These are phyloP conservation scores for Scalesia atractyloides DNA, from an alignment of 129 eudicot genomes.

Conservation along the genomic window DNA sequence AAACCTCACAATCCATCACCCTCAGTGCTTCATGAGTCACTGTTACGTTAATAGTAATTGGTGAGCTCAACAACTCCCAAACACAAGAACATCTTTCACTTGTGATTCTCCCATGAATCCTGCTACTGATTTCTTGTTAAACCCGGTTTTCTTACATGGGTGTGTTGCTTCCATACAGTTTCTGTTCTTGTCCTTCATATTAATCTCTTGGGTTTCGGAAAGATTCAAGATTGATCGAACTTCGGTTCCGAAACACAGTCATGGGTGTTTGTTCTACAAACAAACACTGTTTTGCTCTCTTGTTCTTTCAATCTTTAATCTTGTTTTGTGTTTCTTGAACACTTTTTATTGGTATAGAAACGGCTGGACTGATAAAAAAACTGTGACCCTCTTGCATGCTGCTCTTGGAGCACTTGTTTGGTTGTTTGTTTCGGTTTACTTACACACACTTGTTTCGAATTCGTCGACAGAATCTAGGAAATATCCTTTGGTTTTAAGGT, in stretches of 20 bases:
- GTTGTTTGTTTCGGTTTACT: constrained; percentile 47
- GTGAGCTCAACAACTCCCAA: constrained; percentile 11
- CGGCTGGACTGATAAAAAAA: constrained; percentile 77
- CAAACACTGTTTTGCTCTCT: constrained; percentile 42
- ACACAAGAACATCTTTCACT: constrained; percentile 12
- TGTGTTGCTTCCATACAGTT: constrained; percentile 40
- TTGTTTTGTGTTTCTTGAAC: constrained; percentile 51
- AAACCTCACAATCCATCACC: background rate
- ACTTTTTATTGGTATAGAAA: constrained; percentile 64
- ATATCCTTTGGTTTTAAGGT: constrained; percentile 63
- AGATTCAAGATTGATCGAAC: constrained; percentile 22
- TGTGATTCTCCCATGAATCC: constrained; percentile 1
- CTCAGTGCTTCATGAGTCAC: background rate
- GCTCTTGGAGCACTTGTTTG: constrained; percentile 48
- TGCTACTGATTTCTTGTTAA: constrained; percentile 24
- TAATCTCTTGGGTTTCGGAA: constrained; percentile 28
- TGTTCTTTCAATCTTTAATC: constrained; percentile 44
- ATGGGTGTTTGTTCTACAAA: constrained; percentile 39
- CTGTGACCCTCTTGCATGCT: constrained; percentile 50
- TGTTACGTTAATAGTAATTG: constrained; percentile 11
- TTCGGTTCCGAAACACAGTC: constrained; percentile 27
- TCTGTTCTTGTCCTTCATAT: constrained; percentile 33
- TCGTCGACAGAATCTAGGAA: constrained; percentile 23
- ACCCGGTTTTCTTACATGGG: constrained; percentile 45
- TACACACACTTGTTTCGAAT: constrained; percentile 36